These are phyloP conservation scores for Calonectria ilicicola DNA, from an alignment of 2,329 filamentous ascomycete species.

Conservation along the genomic window DNA sequence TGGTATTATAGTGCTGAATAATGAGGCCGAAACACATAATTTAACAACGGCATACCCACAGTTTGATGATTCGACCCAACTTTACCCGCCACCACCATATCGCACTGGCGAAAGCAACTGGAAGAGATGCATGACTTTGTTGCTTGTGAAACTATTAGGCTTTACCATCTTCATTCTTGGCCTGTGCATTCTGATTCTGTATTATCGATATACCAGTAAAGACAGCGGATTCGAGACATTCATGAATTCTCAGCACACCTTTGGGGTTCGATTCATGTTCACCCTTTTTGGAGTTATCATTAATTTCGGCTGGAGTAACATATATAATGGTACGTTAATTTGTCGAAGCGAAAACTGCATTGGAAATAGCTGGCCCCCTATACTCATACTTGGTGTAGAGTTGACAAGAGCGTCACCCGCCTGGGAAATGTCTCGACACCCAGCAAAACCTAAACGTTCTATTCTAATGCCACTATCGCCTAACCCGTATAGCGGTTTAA, in stretches of 20 bases:
- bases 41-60: not conserved
- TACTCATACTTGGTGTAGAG: not conserved
- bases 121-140: not conserved
- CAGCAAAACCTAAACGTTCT: not conserved
- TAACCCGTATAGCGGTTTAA: not conserved
- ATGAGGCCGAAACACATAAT: not conserved
- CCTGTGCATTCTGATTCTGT: not conserved
- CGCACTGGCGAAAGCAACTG: not conserved
- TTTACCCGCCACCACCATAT: not conserved
- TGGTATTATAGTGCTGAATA: not conserved
- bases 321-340: not conserved
- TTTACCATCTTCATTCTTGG: not conserved
- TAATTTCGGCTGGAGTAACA: not conserved
- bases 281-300: not conserved
- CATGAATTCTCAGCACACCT: not conserved
- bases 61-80: not conserved
- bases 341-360: not conserved
- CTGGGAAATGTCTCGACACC: conserved; percentile 2
- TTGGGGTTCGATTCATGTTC: conserved; percentile 3
- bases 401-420: not conserved
- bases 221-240: conserved; percentile 7
- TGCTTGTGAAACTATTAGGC: not conserved
- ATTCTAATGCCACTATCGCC: not conserved
- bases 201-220: not conserved
- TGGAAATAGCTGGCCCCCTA: not conserved